These are phyloP conservation scores for Terana coerulea DNA, from an alignment of 768 basidiomycete species.

Conservation along the genomic window DNA sequence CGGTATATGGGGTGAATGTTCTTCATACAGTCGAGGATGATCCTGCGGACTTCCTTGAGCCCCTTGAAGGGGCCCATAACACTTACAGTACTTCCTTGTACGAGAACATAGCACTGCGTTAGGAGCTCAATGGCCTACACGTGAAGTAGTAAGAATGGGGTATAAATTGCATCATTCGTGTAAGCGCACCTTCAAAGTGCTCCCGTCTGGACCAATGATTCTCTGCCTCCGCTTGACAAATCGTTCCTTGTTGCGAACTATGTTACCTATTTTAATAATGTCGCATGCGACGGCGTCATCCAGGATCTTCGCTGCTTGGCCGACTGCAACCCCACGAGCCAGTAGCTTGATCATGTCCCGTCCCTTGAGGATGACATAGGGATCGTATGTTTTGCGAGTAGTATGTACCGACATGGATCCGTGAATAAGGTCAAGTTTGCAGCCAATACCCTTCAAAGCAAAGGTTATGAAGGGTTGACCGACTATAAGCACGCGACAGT, in stretches of 20 bases:
- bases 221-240: conserved; percentile 95
- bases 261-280: conserved; percentile 95
- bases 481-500: neutral
- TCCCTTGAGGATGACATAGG: conserved; percentile 93
- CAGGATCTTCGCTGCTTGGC: conserved; percentile 84
- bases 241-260: conserved; percentile 93
- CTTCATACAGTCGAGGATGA: conserved; percentile 99
- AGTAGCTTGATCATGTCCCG: conserved; percentile 94
- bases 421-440: conserved; percentile 91
- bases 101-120: conserved; percentile 94
- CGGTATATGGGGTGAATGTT: conserved; percentile 99
- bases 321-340: conserved; percentile 84
- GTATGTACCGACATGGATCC: conserved; percentile 98
- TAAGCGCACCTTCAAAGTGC: conserved; percentile 82
- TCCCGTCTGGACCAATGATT: conserved; percentile 96
- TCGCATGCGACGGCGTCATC: conserved; percentile 91
- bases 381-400: conserved; percentile 95
- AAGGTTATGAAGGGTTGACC: neutral
- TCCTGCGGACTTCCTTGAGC: conserved; percentile 92
- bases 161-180: neutral
- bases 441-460: conserved; percentile 68
- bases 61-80: conserved; percentile 97
- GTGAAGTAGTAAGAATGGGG: neutral
- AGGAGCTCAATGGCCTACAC: conserved; percentile 90
- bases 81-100: conserved; percentile 97